Conservation (phyloP, 805 yeast species). For the Wickerhamomyces strasburgensis region DNA sequence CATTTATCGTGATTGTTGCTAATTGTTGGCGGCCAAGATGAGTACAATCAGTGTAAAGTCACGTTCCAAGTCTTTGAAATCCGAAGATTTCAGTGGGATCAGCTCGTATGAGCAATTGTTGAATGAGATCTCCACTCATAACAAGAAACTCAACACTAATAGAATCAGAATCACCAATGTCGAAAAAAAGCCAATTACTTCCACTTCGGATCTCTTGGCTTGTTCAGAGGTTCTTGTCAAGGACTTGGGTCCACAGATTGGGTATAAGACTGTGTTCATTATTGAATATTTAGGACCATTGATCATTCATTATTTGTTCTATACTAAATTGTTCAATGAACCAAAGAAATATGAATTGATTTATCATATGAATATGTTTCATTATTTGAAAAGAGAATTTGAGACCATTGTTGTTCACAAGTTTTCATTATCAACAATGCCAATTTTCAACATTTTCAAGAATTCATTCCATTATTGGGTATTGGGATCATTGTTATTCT, state of each 20-base stretch:
- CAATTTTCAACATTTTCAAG: constrained; percentile 77
- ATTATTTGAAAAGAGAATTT: constrained; percentile 81
- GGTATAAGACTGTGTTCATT: constrained; percentile 86
- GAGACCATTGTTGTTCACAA: constrained; percentile 83
- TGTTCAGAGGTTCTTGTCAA: constrained; percentile 52
- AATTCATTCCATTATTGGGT: constrained; percentile 92
- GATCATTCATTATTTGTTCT: constrained; percentile 68
- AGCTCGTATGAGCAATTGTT: constrained; percentile 37
- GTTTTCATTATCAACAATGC: constrained; percentile 92
- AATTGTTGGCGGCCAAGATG: too few relatives aligned
- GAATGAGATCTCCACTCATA: constrained; percentile 37
- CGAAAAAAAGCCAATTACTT: constrained; percentile 14
- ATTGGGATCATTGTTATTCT: constrained; percentile 62
- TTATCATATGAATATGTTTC: constrained; percentile 52
- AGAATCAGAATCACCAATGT: constrained; percentile 48
- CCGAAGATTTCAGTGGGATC: constrained; percentile 32
- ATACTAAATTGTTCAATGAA: constrained; percentile 31
- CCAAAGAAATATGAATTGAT: constrained; percentile 27
- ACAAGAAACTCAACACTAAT: constrained; percentile 38
- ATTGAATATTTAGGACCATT: constrained; percentile 91
- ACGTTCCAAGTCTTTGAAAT: constrained; percentile 54
- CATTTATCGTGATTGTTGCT: not conserved
- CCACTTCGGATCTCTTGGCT: constrained; percentile 12
- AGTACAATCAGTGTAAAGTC: constrained; percentile 43
- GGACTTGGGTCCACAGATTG: constrained; percentile 90